Percentiles rank a stretch among this genome's conserved stretches.
phyloP scores from a whole-genome alignment of 805 yeast genomes.

The Zygoascus biomembranicola region DNA sequence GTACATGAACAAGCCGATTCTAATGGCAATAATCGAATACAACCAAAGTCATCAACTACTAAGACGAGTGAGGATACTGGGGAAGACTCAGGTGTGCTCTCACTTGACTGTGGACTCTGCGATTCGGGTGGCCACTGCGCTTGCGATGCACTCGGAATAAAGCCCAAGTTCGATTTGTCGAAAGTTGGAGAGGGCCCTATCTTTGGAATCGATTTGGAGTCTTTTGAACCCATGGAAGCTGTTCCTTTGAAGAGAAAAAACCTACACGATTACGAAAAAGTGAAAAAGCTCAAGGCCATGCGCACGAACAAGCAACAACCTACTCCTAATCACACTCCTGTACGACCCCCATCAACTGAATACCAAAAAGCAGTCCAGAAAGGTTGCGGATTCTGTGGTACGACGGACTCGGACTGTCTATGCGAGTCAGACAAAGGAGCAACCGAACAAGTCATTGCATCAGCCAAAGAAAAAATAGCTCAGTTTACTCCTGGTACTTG shows the following conservation, averaged over 20 bases:
- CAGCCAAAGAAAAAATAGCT: neutral
- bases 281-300: neutral
- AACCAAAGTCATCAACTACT: neutral
- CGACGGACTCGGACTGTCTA: neutral
- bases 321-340: neutral
- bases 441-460: neutral
- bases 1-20: neutral
- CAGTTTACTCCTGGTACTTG: slow-evolving; percentile 55
- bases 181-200: neutral
- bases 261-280: neutral
- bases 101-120: slow-evolving; percentile 27
- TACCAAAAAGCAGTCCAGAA: neutral
- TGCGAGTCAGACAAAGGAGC: neutral
- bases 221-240: slow-evolving; percentile 55
- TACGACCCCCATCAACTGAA: neutral
- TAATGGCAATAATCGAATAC: neutral
- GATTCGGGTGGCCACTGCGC: slow-evolving; percentile 26
- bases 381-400: neutral
- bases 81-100: neutral
- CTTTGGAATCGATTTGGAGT: slow-evolving; percentile 23
- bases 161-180: slow-evolving; percentile 9
- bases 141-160: slow-evolving; percentile 28
- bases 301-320: neutral
- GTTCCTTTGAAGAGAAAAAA: slow-evolving; percentile 41
- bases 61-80: neutral